Evolutionary conservation across 441 rosid genomes (phyloP).

Genomic region (Caryocar brasiliense): DNA sequence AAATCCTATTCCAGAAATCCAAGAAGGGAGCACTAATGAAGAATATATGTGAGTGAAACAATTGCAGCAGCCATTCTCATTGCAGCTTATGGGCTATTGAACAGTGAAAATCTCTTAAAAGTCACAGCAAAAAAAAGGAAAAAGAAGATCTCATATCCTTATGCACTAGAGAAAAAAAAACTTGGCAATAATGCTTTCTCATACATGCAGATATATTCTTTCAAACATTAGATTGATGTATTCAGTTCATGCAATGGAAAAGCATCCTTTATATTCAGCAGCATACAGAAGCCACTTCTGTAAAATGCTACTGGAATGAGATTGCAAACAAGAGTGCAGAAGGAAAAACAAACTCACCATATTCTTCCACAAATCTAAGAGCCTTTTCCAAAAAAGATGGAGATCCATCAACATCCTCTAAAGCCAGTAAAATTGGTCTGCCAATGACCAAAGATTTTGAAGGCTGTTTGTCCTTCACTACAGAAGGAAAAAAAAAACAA

Average conservation of each 20-base stretch:
- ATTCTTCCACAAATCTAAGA: conserved; percentile 75
- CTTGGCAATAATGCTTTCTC: background rate
- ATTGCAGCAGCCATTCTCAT: too few species aligned
- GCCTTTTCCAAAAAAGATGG: conserved; percentile 99
- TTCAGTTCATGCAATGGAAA: background rate
- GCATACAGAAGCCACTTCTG: background rate
- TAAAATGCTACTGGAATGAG: background rate
- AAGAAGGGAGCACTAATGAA: too few species aligned
- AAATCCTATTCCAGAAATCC: too few species aligned
- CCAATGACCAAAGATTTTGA: conserved; percentile 52
- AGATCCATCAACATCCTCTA: conserved; percentile 95
- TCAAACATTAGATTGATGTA: background rate
- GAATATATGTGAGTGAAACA: too few species aligned
- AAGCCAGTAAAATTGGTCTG: conserved; percentile 83
- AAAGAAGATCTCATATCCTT: too few species aligned
- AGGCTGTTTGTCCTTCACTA: conserved; percentile 58
- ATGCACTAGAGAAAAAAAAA: too few species aligned
- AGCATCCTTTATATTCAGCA: background rate
- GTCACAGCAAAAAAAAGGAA: too few species aligned
- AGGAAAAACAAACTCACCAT: conserved; percentile 46
- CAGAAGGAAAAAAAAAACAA: conserved; percentile 8
- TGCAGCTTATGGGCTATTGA: too few species aligned
- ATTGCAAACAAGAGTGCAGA: background rate
- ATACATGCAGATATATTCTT: background rate
- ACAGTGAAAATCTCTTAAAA: too few species aligned